A percentile compares a stretch with the other conserved stretches of the same genome.
These are phyloP conservation scores for Astraeus odoratus DNA, from an alignment of 768 basidiomycete species.

Conservation along the genomic window DNA sequence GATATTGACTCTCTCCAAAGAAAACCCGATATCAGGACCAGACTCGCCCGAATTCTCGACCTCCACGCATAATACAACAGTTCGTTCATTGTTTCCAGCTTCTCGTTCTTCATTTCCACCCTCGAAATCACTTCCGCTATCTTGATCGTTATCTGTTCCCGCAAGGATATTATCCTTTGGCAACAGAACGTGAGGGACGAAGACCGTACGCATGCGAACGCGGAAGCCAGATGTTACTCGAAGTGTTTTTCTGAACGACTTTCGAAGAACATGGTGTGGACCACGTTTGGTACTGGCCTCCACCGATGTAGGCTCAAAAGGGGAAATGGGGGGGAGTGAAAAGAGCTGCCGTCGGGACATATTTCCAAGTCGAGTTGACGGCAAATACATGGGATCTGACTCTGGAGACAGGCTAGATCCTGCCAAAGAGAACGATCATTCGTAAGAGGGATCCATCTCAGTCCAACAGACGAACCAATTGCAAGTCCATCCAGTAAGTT, in stretches of 20 bases:
- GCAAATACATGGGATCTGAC: constrained; percentile 40
- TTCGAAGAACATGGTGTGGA: constrained; percentile 66
- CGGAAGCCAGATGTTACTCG: constrained; percentile 76
- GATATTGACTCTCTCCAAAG: constrained; percentile 71
- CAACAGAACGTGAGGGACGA: constrained; percentile 78
- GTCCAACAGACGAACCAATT: constrained; percentile 40
- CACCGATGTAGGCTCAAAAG: constrained; percentile 40
- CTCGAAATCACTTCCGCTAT: constrained; percentile 31
- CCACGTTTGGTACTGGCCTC: constrained; percentile 41
- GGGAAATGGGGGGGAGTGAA: constrained; percentile 47
- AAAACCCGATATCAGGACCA: constrained; percentile 54
- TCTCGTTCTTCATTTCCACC: constrained; percentile 43
- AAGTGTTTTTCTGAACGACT: constrained; percentile 78
- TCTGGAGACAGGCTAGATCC: constrained; percentile 40
- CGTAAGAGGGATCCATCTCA: background rate
- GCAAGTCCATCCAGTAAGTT: constrained; percentile 62
- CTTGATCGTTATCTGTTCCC: constrained; percentile 26
- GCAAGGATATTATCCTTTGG: constrained; percentile 29
- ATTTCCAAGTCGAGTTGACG: constrained; percentile 66
- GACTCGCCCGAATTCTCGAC: constrained; percentile 76
- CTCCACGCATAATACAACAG: constrained; percentile 87
- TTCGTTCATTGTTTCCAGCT: constrained; percentile 75
- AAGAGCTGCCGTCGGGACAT: constrained; percentile 62
- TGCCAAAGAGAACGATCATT: constrained; percentile 10
- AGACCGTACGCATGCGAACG: constrained; percentile 91